phyloP scores from a whole-genome alignment of 2,329 filamentous ascomycete species.

The Venturia oleaginea region DNA sequence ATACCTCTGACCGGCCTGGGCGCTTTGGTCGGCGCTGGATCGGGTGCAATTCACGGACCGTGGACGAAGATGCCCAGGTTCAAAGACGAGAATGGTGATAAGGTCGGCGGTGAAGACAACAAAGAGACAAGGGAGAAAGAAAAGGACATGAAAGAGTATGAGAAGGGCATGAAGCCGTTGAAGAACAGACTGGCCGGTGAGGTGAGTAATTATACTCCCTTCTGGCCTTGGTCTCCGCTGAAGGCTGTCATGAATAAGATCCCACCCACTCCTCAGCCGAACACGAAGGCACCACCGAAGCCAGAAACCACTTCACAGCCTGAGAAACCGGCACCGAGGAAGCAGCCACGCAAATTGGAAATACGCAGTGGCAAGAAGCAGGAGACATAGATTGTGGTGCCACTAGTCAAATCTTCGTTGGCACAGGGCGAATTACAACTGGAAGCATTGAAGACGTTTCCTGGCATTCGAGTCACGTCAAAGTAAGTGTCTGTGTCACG shows the following conservation, averaged over 20 bases:
- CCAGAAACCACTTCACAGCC: neutral
- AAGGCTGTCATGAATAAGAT: conserved; percentile 4
- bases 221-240: conserved; percentile 7
- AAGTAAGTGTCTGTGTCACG: neutral
- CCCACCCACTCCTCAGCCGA: neutral
- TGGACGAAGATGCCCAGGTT: conserved; percentile 29
- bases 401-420: neutral
- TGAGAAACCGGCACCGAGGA: neutral
- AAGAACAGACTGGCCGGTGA: conserved; percentile 3
- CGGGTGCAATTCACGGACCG: conserved; percentile 34
- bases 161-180: conserved; percentile 8
- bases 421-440: no score
- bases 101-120: conserved; percentile 15
- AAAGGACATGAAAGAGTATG: conserved; percentile 12
- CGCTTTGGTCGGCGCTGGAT: conserved; percentile 31
- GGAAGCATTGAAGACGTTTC: no score
- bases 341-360: neutral
- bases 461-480: neutral
- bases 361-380: conserved; percentile 1
- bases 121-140: conserved; percentile 13
- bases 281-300: neutral
- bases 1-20: conserved; percentile 33
- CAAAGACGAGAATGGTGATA: conserved; percentile 17
- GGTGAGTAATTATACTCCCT: conserved; percentile 7
- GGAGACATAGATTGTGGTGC: neutral